These are phyloP conservation scores for Neurospora cerealis DNA, from an alignment of 495 filamentous ascomycete species.

Conservation along the genomic window DNA sequence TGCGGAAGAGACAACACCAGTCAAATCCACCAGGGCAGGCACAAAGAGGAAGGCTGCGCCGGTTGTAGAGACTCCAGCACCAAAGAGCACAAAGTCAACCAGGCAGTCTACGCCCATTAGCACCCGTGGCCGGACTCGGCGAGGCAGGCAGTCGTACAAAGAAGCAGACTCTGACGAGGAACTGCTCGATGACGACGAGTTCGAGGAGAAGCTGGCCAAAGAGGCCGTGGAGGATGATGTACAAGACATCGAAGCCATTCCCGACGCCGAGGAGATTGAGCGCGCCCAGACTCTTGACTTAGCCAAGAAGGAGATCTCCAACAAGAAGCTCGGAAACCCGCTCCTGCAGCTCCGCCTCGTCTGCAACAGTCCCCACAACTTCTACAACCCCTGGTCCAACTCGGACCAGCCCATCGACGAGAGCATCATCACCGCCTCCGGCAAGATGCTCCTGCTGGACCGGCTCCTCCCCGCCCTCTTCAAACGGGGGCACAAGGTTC, in stretches of 20 bases:
- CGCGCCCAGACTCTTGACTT: conserved; percentile 62
- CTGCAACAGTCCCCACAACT: conserved; percentile 92
- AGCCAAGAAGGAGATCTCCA: conserved; percentile 72
- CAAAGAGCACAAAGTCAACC: conserved; percentile 67
- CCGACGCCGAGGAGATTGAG: conserved; percentile 52
- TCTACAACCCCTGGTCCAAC: conserved; percentile 80
- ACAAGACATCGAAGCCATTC: conserved; percentile 31
- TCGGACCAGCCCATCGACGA: conserved; percentile 54
- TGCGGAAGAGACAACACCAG: conserved; percentile 1
- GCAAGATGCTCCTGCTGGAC: conserved; percentile 93
- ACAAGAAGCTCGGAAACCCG: conserved; percentile 92
- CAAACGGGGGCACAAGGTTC: conserved; percentile 68
- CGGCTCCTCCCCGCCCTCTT: conserved; percentile 72
- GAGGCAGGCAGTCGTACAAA: conserved; percentile 35
- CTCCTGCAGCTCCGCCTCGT: conserved; percentile 85
- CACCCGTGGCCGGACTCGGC: conserved; percentile 29
- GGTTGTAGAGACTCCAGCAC: conserved; percentile 6
- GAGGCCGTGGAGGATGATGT: conserved; percentile 44
- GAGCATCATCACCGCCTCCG: conserved; percentile 70
- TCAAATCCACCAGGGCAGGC: conserved; percentile 13
- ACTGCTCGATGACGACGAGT: conserved; percentile 65
- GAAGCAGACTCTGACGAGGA: conserved; percentile 54
- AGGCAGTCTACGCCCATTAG: conserved; percentile 58
- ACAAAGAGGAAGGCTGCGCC: conserved; percentile 34
- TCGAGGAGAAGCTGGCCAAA: conserved; percentile 56